phyloP scores from a whole-genome alignment of 2,329 filamentous ascomycete genomes.

The Monilinia fructicola region DNA sequence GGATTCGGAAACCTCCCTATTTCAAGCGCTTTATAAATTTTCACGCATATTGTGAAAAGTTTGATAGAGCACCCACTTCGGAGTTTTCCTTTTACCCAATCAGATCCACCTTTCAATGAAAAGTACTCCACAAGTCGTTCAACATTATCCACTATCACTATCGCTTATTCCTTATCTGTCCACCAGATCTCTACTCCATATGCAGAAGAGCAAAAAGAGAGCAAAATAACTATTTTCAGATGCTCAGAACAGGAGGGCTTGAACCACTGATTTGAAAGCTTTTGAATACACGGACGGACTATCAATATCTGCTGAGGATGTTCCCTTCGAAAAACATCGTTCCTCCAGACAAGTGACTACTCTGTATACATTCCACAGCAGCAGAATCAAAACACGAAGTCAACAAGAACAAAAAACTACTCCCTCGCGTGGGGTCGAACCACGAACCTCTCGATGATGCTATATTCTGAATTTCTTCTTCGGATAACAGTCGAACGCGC shows the following conservation, averaged over 20 bases:
- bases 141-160: background rate
- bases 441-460: slow-evolving; percentile 20
- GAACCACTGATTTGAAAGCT: background rate
- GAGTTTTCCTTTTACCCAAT: slow-evolving; percentile 1
- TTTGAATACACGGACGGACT: background rate
- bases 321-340: background rate
- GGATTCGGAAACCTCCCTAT: too few relatives aligned
- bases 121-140: slow-evolving; percentile 4
- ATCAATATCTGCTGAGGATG: background rate
- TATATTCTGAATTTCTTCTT: background rate
- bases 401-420: background rate
- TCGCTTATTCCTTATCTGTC: background rate
- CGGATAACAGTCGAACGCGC: slow-evolving; percentile 22
- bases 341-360: background rate
- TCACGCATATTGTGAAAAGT: background rate
- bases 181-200: slow-evolving; percentile 1
- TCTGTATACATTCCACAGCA: background rate
- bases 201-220: background rate
- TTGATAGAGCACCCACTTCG: slow-evolving; percentile 5
- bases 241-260: background rate
- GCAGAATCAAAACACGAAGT: background rate
- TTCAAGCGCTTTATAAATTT: background rate
- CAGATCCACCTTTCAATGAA: background rate
- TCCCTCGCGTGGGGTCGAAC: slow-evolving; percentile 21
- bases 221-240: background rate